Evolutionary conservation across 78 protist species (phyloP), one percentile per base, ranked within the genome.

Genomic region (Paulinella micropora): DNA sequence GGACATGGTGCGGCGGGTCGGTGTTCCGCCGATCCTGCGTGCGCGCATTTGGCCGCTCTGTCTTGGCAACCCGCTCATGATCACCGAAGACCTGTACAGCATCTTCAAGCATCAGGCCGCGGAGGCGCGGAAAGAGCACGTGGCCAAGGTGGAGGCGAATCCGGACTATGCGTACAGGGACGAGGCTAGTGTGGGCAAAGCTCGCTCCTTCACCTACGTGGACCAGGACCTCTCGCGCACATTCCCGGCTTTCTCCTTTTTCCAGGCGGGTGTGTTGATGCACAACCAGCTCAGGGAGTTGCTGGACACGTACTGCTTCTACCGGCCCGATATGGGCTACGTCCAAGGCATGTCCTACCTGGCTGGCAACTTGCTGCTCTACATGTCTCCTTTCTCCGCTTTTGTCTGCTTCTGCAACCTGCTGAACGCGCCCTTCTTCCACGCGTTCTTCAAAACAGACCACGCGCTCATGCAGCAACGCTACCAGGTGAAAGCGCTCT

Each of bases 271-370:
- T 0, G 95, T 93, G 1, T 92, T 91, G 0, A 81, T 51, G 40
- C 86, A 92, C 87, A 93, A 93, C 23, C 81, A 81, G 34, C 6
- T 94, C 34, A 37, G 31, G 15, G 29, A 41, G 0, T 31, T 92
- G 0, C 88, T 94, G 35, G 32, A 51, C 34, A 0, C 91, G n/a
- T 92, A 82, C 40, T 89, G 93, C 86, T 35, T 90, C 2, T 93
- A 88, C 39, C 23, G 94, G 9, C 94, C 94, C 4, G 93, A 93
- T 1, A 39, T 94, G 9, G 96, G 95, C 1, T 94, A 94, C 38
- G 95, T 94, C 37, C 96, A 94, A 41, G 96, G 96, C 26, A 94
- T 94, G 96, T 87, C 83, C 32, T 89, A 37, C n/a, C 23, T 90
- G 6, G 91, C 86, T 9, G 91, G 67, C 28, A 2, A n/a, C 32